Conservation (phyloP, 1,139 yeast genomes). For the Yamadazyma triangularis region DNA sequence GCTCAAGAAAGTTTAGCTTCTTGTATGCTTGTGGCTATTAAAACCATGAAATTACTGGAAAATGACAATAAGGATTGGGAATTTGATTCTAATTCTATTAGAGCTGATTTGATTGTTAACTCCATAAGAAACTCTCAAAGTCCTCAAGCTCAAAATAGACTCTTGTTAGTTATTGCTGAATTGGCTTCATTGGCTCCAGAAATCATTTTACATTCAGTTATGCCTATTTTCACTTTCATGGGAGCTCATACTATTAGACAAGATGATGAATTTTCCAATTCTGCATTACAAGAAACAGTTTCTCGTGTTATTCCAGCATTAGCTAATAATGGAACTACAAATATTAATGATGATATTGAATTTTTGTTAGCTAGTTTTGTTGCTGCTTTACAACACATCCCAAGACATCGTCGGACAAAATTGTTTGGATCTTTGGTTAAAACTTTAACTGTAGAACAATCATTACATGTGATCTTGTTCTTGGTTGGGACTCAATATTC, state of each 20-base stretch:
- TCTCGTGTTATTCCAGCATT: slow-evolving; percentile 89
- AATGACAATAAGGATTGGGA: slow-evolving; percentile 18
- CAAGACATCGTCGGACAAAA: slow-evolving; percentile 90
- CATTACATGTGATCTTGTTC: slow-evolving; percentile 71
- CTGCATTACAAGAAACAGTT: slow-evolving; percentile 90
- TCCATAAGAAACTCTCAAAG: slow-evolving; percentile 85
- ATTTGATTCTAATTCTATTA: slow-evolving; percentile 62
- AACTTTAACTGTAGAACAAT: slow-evolving; percentile 65
- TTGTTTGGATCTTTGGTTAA: slow-evolving; percentile 73
- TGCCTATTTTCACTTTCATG: slow-evolving; percentile 99
- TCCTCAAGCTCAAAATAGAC: slow-evolving; percentile 91
- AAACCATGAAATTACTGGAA: slow-evolving; percentile 43
- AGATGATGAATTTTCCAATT: slow-evolving; percentile 91
- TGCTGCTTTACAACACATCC: slow-evolving; percentile 92
- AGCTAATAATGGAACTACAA: slow-evolving; percentile 47
- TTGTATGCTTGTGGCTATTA: slow-evolving; percentile 73
- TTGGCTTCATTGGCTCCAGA: slow-evolving; percentile 89
- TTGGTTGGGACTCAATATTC: slow-evolving; percentile 78
- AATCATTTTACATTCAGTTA: slow-evolving; percentile 86
- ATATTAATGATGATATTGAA: slow-evolving; percentile 43
- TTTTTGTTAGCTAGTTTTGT: slow-evolving; percentile 84
- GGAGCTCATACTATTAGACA: slow-evolving; percentile 97
- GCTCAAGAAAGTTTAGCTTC: slow-evolving; percentile 89
- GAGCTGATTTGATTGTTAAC: slow-evolving; percentile 88
- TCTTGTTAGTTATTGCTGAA: slow-evolving; percentile 79